A percentile compares a stretch with the other conserved stretches of the same genome.
These are phyloP conservation scores for Colletotrichum acutatum DNA, from an alignment of 2,329 filamentous ascomycete species.

Conservation along the genomic window DNA sequence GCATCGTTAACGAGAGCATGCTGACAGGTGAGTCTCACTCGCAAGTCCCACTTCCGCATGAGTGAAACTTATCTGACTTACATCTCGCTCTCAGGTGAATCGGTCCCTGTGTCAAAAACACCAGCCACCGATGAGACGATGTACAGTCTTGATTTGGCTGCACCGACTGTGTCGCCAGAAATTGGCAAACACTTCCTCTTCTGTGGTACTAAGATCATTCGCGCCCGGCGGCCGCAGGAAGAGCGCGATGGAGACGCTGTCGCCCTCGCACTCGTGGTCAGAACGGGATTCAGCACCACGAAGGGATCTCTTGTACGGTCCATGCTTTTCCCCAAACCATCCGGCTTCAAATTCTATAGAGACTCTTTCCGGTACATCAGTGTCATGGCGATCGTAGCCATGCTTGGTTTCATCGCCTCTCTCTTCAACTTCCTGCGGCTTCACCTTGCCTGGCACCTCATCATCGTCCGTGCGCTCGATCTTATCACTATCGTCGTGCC, in stretches of 20 bases:
- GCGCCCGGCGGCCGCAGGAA: slow-evolving; percentile 88
- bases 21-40: slow-evolving; percentile 68
- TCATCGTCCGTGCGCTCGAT: slow-evolving; percentile 91
- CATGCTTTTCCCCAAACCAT: slow-evolving; percentile 98
- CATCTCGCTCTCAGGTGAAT: slow-evolving; percentile 72
- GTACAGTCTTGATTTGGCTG: slow-evolving; percentile 78
- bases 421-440: slow-evolving; percentile 93
- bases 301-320: slow-evolving; percentile 96
- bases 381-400: slow-evolving; percentile 90
- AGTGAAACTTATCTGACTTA: slow-evolving; percentile 3
- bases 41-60: neutral
- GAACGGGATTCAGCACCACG: slow-evolving; percentile 97
- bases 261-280: slow-evolving; percentile 89
- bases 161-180: slow-evolving; percentile 84
- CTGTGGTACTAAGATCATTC: slow-evolving; percentile 93
- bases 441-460: slow-evolving; percentile 86
- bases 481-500: slow-evolving; percentile 98
- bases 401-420: slow-evolving; percentile 88
- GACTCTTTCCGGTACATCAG: slow-evolving; percentile 98
- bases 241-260: slow-evolving; percentile 88
- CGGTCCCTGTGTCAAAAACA: slow-evolving; percentile 93
- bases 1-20: slow-evolving; percentile 99
- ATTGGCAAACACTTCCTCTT: slow-evolving; percentile 92
- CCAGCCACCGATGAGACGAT: slow-evolving; percentile 86
- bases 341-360: slow-evolving; percentile 97